Percentiles rank a stretch among this genome's conserved stretches.
Evolutionary conservation across 2,329 filamentous ascomycete species (phyloP).

Genomic region (Monilinia polystroma): DNA sequence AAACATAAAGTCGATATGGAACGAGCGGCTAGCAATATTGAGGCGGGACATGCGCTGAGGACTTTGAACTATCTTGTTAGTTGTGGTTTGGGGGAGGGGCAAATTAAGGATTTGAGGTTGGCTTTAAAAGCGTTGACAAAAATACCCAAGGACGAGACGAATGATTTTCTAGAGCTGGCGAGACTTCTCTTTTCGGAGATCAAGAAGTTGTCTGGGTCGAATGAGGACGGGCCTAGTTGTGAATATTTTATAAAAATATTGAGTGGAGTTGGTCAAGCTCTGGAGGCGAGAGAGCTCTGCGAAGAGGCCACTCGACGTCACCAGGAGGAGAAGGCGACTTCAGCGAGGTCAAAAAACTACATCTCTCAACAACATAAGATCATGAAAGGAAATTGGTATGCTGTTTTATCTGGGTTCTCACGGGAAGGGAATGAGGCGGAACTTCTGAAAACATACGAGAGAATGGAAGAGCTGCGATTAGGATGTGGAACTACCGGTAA

Average conservation of each 20-base stretch:
- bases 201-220: slow-evolving; percentile 11
- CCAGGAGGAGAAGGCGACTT: neutral
- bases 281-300: slow-evolving; percentile 33
- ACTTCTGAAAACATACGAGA: slow-evolving; percentile 54
- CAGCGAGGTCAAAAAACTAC: too few species aligned
- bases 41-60: slow-evolving; percentile 59
- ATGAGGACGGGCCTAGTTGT: slow-evolving; percentile 8
- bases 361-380: slow-evolving; percentile 29
- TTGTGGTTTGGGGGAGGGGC: slow-evolving; percentile 25
- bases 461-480: slow-evolving; percentile 50
- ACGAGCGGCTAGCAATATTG: slow-evolving; percentile 60
- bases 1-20: slow-evolving; percentile 50
- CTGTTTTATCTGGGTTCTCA: slow-evolving; percentile 61
- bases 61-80: slow-evolving; percentile 61
- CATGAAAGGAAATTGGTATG: slow-evolving; percentile 44
- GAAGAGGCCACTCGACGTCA: slow-evolving; percentile 2
- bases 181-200: slow-evolving; percentile 32
- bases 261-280: slow-evolving; percentile 31
- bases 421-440: slow-evolving; percentile 57
- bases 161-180: slow-evolving; percentile 29
- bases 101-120: slow-evolving; percentile 25
- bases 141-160: slow-evolving; percentile 32
- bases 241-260: slow-evolving; percentile 24
- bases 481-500: slow-evolving; percentile 50
- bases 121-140: slow-evolving; percentile 27